These are phyloP conservation scores for Penicillium sp. DNA, from an alignment of 2,329 filamentous ascomycete species.

Conservation along the genomic window DNA sequence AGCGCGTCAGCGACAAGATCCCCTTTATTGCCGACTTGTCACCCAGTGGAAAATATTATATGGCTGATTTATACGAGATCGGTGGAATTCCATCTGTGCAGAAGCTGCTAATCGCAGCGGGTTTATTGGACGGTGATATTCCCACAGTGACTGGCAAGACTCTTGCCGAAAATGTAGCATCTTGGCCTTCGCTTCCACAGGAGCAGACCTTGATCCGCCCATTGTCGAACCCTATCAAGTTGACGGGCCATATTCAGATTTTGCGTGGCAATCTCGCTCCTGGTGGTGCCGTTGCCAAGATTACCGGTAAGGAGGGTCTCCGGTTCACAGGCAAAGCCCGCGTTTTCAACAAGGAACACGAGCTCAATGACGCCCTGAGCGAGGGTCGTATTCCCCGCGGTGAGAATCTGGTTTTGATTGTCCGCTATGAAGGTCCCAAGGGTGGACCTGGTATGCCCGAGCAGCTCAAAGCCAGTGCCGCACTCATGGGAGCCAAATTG, in stretches of 20 bases:
- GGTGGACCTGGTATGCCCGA: slow-evolving; percentile 97
- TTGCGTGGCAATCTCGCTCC: slow-evolving; percentile 85
- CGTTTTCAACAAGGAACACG: slow-evolving; percentile 83
- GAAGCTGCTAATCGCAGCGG: slow-evolving; percentile 76
- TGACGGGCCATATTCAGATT: slow-evolving; percentile 83
- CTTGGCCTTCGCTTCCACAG: slow-evolving; percentile 73
- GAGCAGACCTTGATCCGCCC: slow-evolving; percentile 82
- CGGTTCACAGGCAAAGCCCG: slow-evolving; percentile 76
- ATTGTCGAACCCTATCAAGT: slow-evolving; percentile 79
- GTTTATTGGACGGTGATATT: slow-evolving; percentile 73
- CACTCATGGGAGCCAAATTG: slow-evolving; percentile 88
- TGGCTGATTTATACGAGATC: slow-evolving; percentile 83
- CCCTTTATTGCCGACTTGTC: slow-evolving; percentile 85
- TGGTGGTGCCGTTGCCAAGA: slow-evolving; percentile 88
- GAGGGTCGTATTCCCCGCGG: slow-evolving; percentile 67
- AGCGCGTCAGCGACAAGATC: slow-evolving; percentile 76
- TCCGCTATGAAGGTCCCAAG: slow-evolving; percentile 91
- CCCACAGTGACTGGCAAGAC: slow-evolving; percentile 83
- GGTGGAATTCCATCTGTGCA: slow-evolving; percentile 84
- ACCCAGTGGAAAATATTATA: slow-evolving; percentile 79
- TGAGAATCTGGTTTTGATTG: slow-evolving; percentile 84
- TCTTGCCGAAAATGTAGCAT: slow-evolving; percentile 75
- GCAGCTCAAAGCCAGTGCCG: slow-evolving; percentile 82
- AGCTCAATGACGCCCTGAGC: slow-evolving; percentile 73
- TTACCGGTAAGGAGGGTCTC: slow-evolving; percentile 91